Evolutionary conservation across 768 basidiomycete species (phyloP).

Genomic region (Floccularia luteovirens): DNA sequence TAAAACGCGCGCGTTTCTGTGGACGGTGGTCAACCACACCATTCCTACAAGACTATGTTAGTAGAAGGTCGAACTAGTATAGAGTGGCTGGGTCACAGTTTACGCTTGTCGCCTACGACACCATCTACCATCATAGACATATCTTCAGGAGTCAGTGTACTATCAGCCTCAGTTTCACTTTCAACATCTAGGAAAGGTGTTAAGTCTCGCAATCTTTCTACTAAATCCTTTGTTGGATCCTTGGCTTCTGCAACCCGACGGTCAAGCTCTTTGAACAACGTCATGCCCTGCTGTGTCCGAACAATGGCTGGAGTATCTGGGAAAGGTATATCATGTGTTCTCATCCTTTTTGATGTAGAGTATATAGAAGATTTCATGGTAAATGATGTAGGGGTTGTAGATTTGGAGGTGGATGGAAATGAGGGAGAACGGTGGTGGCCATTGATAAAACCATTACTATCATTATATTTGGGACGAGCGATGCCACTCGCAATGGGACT

Average conservation of each 20-base stretch:
- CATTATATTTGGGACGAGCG: constrained; percentile 30
- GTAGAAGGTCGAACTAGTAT: not conserved
- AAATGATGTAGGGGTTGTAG: constrained; percentile 19
- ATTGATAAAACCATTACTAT: constrained; percentile 30
- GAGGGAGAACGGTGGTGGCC: constrained; percentile 34
- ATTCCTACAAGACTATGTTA: constrained; percentile 14
- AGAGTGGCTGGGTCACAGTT: constrained; percentile 26
- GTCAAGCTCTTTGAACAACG: constrained; percentile 54
- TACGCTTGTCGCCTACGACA: constrained; percentile 56
- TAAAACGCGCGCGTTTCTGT: constrained; percentile 54
- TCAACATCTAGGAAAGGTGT: constrained; percentile 27
- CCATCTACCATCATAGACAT: constrained; percentile 19
- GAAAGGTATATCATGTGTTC: constrained; percentile 43
- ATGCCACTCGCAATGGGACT: constrained; percentile 18
- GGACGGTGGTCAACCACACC: constrained; percentile 36
- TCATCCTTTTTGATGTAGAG: constrained; percentile 9
- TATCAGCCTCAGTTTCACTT: constrained; percentile 22
- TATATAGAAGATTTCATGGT: constrained; percentile 17
- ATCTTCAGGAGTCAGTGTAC: constrained; percentile 12
- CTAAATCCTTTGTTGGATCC: constrained; percentile 10
- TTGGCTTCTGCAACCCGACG: constrained; percentile 27
- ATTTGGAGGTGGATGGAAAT: constrained; percentile 14
- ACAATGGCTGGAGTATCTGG: constrained; percentile 60
- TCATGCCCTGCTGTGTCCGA: constrained; percentile 73
- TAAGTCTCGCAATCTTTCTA: constrained; percentile 27